Evolutionary conservation across 1,284 basidiomycete species (phyloP).

Genomic region (Ganoderma resinaceum): DNA sequence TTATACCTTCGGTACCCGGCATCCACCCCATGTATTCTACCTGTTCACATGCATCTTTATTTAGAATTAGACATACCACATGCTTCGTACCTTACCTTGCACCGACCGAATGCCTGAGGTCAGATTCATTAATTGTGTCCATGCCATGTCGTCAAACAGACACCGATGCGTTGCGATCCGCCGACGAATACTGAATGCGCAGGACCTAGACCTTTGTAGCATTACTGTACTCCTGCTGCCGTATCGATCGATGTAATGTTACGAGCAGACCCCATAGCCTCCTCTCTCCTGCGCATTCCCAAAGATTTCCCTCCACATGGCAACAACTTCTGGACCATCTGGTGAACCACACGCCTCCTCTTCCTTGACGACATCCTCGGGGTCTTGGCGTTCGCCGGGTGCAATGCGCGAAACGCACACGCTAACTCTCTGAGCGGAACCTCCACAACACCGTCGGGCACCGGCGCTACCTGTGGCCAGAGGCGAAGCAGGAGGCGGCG

Average conservation of each 20-base stretch:
- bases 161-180: neutral
- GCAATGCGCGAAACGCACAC: slow-evolving; percentile 50
- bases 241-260: slow-evolving; percentile 15
- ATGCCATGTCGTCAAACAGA: neutral
- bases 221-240: slow-evolving; percentile 19
- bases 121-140: neutral
- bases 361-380: slow-evolving; percentile 18
- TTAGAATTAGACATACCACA: slow-evolving; percentile 8
- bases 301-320: slow-evolving; percentile 19
- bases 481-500: slow-evolving; percentile 60
- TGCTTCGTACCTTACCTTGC: neutral
- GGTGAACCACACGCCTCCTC: slow-evolving; percentile 32
- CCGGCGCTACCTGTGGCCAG: slow-evolving; percentile 70
- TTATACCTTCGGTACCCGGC: slow-evolving; percentile 12
- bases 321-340: slow-evolving; percentile 34
- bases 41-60: neutral
- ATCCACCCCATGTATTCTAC: slow-evolving; percentile 2
- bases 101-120: neutral
- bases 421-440: slow-evolving; percentile 54
- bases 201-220: slow-evolving; percentile 23
- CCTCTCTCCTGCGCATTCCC: slow-evolving; percentile 7
- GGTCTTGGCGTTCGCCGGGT: slow-evolving; percentile 19
- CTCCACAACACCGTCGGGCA: slow-evolving; percentile 54
- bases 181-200: slow-evolving; percentile 3
- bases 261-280: slow-evolving; percentile 9